phyloP scores from a whole-genome alignment of 139 green algal genomes.

The Limnomonas spitsbergensis region DNA sequence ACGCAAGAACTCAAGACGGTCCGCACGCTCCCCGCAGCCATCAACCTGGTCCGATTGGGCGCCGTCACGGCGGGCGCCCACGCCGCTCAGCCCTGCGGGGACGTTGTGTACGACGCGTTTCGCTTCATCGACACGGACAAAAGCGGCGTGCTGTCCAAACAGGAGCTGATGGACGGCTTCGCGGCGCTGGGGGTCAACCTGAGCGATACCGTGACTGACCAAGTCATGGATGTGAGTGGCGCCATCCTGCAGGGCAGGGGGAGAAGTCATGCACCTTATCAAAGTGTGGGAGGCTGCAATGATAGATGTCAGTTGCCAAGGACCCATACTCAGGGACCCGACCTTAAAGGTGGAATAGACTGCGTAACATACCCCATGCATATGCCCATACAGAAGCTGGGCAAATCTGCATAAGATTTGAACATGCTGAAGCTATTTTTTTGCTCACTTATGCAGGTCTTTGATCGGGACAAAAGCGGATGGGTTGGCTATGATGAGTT shows the following conservation, averaged over 20 bases:
- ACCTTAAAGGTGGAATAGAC: neutral
- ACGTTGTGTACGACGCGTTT: conserved; percentile 38
- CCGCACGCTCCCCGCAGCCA: conserved; percentile 19
- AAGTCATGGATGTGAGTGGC: conserved; percentile 28
- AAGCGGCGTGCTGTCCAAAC: conserved; percentile 20
- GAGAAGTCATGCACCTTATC: neutral
- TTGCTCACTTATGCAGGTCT: neutral
- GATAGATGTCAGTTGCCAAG: neutral
- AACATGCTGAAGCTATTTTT: neutral
- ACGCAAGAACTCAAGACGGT: conserved; percentile 21
- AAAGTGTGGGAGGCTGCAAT: neutral
- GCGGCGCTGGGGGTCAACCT: conserved; percentile 28
- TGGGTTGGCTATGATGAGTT: conserved; percentile 27
- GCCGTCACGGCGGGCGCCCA: conserved; percentile 12
- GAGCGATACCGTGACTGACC: conserved; percentile 15
- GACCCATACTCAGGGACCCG: neutral
- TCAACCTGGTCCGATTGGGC: conserved; percentile 35
- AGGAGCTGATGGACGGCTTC: conserved; percentile 36
- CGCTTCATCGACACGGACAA: conserved; percentile 33
- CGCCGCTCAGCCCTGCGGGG: neutral
- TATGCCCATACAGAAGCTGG: neutral
- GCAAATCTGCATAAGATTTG: neutral
- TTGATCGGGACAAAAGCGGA: neutral
- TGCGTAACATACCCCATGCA: neutral
- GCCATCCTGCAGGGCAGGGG: neutral